These are phyloP conservation scores for Barnettozyma californica DNA, from an alignment of 805 yeast species.

Conservation along the genomic window DNA sequence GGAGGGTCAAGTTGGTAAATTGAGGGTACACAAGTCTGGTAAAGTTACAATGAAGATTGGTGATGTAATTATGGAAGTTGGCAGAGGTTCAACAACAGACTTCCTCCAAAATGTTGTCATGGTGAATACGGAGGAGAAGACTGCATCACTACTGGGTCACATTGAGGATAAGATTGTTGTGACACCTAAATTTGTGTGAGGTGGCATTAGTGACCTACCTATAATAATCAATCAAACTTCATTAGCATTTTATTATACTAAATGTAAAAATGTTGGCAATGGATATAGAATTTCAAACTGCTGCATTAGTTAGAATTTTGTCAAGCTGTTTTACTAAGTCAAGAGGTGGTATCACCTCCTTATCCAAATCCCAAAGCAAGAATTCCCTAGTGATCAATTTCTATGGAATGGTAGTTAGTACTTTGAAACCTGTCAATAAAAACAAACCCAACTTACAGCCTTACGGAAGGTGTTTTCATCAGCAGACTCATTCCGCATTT, in stretches of 20 bases:
- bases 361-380: constrained; percentile 19
- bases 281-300: neutral
- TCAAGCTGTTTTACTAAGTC: neutral
- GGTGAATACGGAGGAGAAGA: constrained; percentile 35
- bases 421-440: too few relatives aligned
- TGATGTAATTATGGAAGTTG: constrained; percentile 58
- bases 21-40: constrained; percentile 82
- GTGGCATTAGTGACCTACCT: neutral
- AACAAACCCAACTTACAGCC: constrained; percentile 3
- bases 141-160: constrained; percentile 48
- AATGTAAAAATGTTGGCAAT: too few relatives aligned
- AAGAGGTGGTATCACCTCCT: neutral
- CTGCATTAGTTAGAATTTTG: neutral
- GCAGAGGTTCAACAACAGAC: constrained; percentile 62
- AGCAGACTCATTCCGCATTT: neutral
- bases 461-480: constrained; percentile 1
- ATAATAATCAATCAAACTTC: too few relatives aligned
- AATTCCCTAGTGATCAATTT: constrained; percentile 16
- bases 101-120: constrained; percentile 72
- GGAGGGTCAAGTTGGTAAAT: constrained; percentile 63
- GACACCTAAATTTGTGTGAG: constrained; percentile 40
- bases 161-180: constrained; percentile 52
- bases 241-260: neutral
- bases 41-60: constrained; percentile 72
- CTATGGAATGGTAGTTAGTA: neutral